Percentiles rank a stretch among this genome's conserved stretches.
phyloP scores from a whole-genome alignment of 164 flowering plant species.

The Nymphaea thermarum region DNA sequence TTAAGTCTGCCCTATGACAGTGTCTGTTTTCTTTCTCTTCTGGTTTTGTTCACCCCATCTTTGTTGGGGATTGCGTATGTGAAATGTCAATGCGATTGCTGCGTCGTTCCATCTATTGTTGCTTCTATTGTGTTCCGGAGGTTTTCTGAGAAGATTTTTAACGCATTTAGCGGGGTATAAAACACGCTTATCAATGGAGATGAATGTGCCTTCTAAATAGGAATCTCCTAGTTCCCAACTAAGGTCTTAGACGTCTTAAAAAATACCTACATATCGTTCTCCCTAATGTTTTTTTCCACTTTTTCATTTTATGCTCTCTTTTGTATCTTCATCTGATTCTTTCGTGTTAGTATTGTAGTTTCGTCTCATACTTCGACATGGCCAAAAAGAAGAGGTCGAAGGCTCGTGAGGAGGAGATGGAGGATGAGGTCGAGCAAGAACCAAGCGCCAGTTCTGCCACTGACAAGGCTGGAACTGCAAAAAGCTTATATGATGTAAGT shows the following conservation, averaged over 20 bases:
- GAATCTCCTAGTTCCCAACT: not conserved
- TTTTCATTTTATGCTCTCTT: too few species aligned
- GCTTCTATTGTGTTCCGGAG: not conserved
- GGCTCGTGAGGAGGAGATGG: not conserved
- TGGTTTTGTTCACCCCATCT: not conserved
- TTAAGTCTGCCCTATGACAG: not conserved
- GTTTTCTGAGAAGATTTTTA: not conserved
- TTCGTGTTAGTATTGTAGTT: not conserved
- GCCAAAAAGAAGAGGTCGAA: not conserved
- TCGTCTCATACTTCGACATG: not conserved
- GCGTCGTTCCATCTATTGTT: not conserved
- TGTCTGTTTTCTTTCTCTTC: not conserved
- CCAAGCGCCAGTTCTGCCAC: not conserved
- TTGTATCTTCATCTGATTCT: too few species aligned
- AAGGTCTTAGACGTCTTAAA: too few species aligned
- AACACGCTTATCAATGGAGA: too few species aligned
- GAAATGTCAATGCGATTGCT: not conserved
- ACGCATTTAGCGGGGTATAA: not conserved
- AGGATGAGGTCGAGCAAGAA: not conserved
- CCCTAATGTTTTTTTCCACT: too few species aligned
- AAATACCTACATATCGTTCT: too few species aligned
- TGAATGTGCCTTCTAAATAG: not conserved
- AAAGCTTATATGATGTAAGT: constrained; percentile 1
- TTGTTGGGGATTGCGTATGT: not conserved
- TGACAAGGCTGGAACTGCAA: not conserved